A percentile compares a stretch with the other conserved stretches of the same genome.
Conservation (phyloP, 2,329 filamentous ascomycete species). For the Colletotrichum orchidophilum region DNA sequence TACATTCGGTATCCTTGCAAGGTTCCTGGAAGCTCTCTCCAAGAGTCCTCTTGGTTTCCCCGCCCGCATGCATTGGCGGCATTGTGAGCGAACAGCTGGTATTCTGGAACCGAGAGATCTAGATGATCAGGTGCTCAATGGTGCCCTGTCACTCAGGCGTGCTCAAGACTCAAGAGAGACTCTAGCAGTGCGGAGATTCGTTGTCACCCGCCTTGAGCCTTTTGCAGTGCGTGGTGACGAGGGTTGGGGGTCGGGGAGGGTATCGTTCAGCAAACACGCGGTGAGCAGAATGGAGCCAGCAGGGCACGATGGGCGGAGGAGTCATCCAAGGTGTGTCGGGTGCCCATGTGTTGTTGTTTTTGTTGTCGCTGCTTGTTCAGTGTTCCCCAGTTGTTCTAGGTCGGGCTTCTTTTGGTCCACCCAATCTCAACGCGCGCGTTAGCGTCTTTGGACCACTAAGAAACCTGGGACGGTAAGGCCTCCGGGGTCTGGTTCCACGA, state of each 20-base stretch:
- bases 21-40: neutral
- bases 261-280: conserved; percentile 20
- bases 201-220: neutral
- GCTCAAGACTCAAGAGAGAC: neutral
- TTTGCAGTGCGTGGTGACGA: conserved; percentile 28
- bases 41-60: conserved; percentile 2
- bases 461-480: neutral
- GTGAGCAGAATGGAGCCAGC: conserved; percentile 24
- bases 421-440: neutral
- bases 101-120: neutral
- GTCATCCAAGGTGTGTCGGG: conserved; percentile 3
- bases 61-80: conserved; percentile 26
- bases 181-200: no score
- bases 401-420: neutral
- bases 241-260: conserved; percentile 16
- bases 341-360: neutral
- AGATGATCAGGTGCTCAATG: conserved; percentile 22
- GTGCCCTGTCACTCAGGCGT: conserved; percentile 13
- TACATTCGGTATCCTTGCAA: neutral
- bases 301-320: neutral
- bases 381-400: conserved; percentile 11
- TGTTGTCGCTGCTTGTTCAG: neutral
- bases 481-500: conserved; percentile 1
- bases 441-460: neutral
- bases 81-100: conserved; percentile 23